A percentile compares a stretch with the other conserved stretches of the same genome.
Conservation (phyloP, 2,329 filamentous ascomycete genomes). For the Aspergillus alliaceus region DNA sequence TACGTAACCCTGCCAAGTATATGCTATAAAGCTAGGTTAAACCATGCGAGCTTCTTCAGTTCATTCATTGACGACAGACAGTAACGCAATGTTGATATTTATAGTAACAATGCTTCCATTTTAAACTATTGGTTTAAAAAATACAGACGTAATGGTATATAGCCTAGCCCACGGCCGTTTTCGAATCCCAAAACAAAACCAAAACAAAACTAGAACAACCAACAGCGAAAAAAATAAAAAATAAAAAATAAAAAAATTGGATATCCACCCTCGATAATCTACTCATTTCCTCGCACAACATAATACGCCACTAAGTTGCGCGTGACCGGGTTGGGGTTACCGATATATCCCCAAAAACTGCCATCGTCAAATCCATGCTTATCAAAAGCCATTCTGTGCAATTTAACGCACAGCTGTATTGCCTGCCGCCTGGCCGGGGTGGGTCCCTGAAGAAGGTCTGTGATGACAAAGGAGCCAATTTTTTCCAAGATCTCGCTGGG, state of each 20-base stretch:
- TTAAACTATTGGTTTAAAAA: neutral
- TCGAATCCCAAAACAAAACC: neutral
- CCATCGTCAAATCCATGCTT: neutral
- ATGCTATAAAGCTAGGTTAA: too few relatives aligned
- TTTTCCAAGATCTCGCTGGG: conserved; percentile 21
- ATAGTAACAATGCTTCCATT: neutral
- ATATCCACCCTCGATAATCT: neutral
- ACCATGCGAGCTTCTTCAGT: too few relatives aligned
- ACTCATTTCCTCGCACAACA: neutral
- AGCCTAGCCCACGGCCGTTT: neutral
- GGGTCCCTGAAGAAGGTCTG: conserved; percentile 21
- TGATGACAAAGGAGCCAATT: conserved; percentile 34
- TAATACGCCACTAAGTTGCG: neutral
- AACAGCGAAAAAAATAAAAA: neutral
- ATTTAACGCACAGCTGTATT: neutral
- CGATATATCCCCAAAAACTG: neutral
- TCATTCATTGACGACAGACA: too few relatives aligned
- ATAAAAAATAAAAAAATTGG: neutral
- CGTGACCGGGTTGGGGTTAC: neutral
- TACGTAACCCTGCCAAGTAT: too few relatives aligned
- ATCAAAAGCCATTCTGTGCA: neutral
- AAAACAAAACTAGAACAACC: neutral
- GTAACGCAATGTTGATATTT: neutral
- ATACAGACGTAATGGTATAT: neutral
- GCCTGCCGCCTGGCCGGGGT: neutral